Evolutionary conservation across 257 asterid species (phyloP).

Genomic region (Fraxinus pennsylvanica): DNA sequence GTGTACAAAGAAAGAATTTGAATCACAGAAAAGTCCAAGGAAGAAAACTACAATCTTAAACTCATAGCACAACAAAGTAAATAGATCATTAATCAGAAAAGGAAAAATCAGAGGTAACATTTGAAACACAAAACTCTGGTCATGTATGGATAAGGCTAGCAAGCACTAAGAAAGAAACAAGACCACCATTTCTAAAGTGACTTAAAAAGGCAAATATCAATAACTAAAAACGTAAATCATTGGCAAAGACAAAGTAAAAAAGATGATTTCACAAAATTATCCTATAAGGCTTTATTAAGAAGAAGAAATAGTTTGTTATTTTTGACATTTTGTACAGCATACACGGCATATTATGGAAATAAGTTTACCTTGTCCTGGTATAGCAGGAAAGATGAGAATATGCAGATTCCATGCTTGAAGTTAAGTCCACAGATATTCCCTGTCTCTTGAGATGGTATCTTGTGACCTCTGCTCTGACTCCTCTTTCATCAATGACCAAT

Average conservation of each 20-base stretch:
- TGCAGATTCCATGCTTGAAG: slow-evolving; percentile 47
- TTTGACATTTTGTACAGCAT: neutral
- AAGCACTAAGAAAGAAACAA: neutral
- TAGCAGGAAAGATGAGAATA: slow-evolving; percentile 41
- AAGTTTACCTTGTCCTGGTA: slow-evolving; percentile 45
- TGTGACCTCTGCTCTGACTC: slow-evolving; percentile 62
- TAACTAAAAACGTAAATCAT: slow-evolving; percentile 5
- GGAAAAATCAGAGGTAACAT: slow-evolving; percentile 25
- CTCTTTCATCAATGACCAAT: slow-evolving; percentile 58
- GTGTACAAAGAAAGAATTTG: slow-evolving; percentile 30
- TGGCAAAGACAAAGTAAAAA: slow-evolving; percentile 6
- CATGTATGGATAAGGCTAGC: slow-evolving; percentile 50
- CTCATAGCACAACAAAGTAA: neutral
- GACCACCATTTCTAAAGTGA: neutral
- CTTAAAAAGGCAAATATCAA: slow-evolving; percentile 6
- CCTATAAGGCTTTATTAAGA: neutral
- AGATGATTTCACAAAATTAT: neutral
- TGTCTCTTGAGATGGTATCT: slow-evolving; percentile 72
- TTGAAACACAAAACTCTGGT: slow-evolving; percentile 31
- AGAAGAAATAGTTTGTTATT: neutral
- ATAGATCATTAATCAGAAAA: slow-evolving; percentile 37
- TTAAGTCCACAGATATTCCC: slow-evolving; percentile 46
- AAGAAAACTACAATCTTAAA: slow-evolving; percentile 35
- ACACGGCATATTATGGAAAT: neutral
- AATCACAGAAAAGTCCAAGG: slow-evolving; percentile 52